These are phyloP conservation scores for Malbranchea cinnamomea DNA, from an alignment of 2,329 filamentous ascomycete species.

Conservation along the genomic window DNA sequence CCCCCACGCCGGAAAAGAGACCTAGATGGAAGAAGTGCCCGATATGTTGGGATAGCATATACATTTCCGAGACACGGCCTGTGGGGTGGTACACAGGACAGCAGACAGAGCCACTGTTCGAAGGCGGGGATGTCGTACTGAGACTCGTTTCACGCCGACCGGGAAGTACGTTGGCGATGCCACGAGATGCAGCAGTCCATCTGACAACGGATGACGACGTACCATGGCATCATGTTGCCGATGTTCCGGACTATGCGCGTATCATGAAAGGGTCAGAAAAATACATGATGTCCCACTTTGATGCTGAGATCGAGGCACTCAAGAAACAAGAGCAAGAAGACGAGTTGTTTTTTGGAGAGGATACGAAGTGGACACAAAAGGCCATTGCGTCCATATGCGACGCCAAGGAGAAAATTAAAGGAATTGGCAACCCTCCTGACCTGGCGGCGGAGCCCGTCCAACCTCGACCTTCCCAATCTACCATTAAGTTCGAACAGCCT, in stretches of 20 bases:
- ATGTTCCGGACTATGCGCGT: slow-evolving; percentile 84
- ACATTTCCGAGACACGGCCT: slow-evolving; percentile 74
- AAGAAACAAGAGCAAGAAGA: slow-evolving; percentile 70
- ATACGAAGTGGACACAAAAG: slow-evolving; percentile 81
- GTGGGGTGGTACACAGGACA: slow-evolving; percentile 86
- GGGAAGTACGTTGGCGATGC: slow-evolving; percentile 72
- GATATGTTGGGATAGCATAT: slow-evolving; percentile 88
- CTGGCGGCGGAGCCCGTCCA: slow-evolving; percentile 36
- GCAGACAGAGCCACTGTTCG: slow-evolving; percentile 57
- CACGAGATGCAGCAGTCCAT: slow-evolving; percentile 47
- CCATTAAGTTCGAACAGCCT: slow-evolving; percentile 34
- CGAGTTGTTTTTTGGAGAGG: slow-evolving; percentile 79
- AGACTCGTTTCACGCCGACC: slow-evolving; percentile 69
- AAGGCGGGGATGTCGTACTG: slow-evolving; percentile 80
- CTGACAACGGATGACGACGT: slow-evolving; percentile 58
- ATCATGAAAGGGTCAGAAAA: slow-evolving; percentile 87
- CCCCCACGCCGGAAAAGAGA: slow-evolving; percentile 48
- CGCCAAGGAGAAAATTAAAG: slow-evolving; percentile 58
- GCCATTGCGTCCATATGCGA: slow-evolving; percentile 61
- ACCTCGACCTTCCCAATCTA: slow-evolving; percentile 32
- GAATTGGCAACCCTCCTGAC: slow-evolving; percentile 50
- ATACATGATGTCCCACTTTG: slow-evolving; percentile 72
- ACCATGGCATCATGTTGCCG: slow-evolving; percentile 89
- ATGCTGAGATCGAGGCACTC: slow-evolving; percentile 62
- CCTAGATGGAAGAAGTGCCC: slow-evolving; percentile 87